phyloP scores from a whole-genome alignment of 345 rosid genomes.

The Eucalyptus globulus region DNA sequence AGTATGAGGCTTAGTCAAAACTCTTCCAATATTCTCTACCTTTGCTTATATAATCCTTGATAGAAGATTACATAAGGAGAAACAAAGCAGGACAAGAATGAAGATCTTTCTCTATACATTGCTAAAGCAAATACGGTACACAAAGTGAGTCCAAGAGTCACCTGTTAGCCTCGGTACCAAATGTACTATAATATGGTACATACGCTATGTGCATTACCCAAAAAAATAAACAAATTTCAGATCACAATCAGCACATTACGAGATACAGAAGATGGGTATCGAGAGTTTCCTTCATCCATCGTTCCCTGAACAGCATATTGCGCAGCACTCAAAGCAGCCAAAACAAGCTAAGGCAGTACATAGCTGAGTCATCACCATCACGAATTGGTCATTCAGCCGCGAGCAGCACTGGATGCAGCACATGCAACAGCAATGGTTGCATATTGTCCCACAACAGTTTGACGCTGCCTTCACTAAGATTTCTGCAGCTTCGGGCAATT shows the following conservation, averaged over 20 bases:
- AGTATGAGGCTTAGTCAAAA: not conserved
- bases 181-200: not conserved
- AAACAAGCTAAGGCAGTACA: conserved; percentile 58
- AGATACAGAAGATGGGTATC: not conserved
- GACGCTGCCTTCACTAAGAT: conserved; percentile 65
- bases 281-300: conserved; percentile 6
- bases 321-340: conserved; percentile 77
- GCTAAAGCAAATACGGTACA: not conserved
- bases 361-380: conserved; percentile 39
- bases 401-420: conserved; percentile 73
- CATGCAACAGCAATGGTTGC: conserved; percentile 68
- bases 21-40: not conserved
- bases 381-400: conserved; percentile 56
- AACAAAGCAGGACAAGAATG: not conserved
- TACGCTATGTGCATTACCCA: not conserved
- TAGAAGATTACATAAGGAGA: not conserved
- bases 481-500: conserved; percentile 72
- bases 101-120: not conserved
- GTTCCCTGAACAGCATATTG: conserved; percentile 54
- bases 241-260: not conserved
- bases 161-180: not conserved
- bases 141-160: not conserved
- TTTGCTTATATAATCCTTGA: not conserved
- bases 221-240: not conserved
- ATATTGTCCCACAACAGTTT: conserved; percentile 51